A percentile compares a stretch with the other conserved stretches of the same genome.
Evolutionary conservation across 2,329 filamentous ascomycete genomes (phyloP).

Genomic region (Talaromyces atroroseus): DNA sequence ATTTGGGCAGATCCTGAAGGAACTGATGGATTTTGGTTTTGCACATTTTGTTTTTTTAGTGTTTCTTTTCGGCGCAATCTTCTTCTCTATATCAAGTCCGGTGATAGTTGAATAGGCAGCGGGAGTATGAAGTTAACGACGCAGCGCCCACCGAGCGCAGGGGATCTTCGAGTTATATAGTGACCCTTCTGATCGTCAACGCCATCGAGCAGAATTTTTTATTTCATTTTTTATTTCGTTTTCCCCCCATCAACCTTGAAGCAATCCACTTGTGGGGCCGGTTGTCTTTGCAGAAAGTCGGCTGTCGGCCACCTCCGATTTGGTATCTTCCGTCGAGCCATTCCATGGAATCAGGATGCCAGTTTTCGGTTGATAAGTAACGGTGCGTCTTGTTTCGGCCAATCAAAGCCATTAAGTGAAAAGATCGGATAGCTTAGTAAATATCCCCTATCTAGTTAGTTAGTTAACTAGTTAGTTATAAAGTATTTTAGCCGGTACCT

Average conservation of each 20-base stretch:
- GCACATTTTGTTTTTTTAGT: constrained; percentile 8
- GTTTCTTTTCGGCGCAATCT: background rate
- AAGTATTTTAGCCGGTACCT: too few relatives aligned
- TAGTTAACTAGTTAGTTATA: too few relatives aligned
- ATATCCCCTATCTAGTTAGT: too few relatives aligned
- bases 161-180: background rate
- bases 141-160: background rate
- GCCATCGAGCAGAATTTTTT: background rate
- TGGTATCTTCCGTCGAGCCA: background rate
- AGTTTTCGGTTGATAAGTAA: too few relatives aligned
- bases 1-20: constrained; percentile 65
- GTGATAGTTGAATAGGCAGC: too few relatives aligned
- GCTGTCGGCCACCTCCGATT: constrained; percentile 13
- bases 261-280: background rate
- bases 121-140: background rate
- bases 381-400: too few relatives aligned
- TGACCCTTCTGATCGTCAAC: background rate
- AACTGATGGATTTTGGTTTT: constrained; percentile 49
- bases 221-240: background rate
- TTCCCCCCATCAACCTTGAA: background rate
- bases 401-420: background rate
- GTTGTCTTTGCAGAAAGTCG: background rate
- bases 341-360: background rate
- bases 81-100: too few relatives aligned
- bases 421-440: too few relatives aligned